Base-by-base conservation (phyloP, 169 alveolate species). In the Plasmodium vivax region DNA sequence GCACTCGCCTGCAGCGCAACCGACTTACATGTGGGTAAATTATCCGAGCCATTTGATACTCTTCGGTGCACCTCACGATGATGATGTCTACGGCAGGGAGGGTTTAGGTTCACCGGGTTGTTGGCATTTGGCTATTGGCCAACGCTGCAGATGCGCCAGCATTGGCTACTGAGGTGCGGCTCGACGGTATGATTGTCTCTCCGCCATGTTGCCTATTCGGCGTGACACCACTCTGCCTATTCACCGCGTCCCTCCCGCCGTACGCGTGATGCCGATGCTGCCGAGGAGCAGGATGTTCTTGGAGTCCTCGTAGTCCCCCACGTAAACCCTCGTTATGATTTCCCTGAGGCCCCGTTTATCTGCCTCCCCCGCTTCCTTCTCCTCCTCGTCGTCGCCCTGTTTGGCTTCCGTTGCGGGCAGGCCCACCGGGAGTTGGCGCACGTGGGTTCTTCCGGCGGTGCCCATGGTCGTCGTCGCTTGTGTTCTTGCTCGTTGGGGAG, bases 241-340 rank as follows among this genome's bases (percentile, higher is more conserved):
- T 56, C 38, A 34, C 12, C 47, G 30, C 54, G 4, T 71, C 77
- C 54, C 77, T 43, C 75, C 47, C 34, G 8, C 34, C n/a, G 68
- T 87, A 87, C 93, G 93, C 19, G 93, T 87, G 27, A 87, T 87
- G 85, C 81, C 58, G 68, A 84, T 87, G 23, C 45, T 87, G 27
- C 71, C 68, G 16, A 87, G 38, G 12, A 87, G 83, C 43, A 87
- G 19, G 56, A 79, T 51, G 72, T 87, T 87, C 71, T 87, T 87
- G 7, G 93, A 87, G 41, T 87, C 93, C 23, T 87, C 93, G n/a
- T 54, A 87, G 62, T 75, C 82, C 45, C 93, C 93, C 19, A 87
- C 45, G 30, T 75, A 87, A 36, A 87, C 93, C 45, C 93, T 87
- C 43, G 41, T 87, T 75, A 87, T n/a, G 19, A 87, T 56, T 77